Conservation (phyloP, 176 grass and related monocot genomes). For the Aechmea fasciata region DNA sequence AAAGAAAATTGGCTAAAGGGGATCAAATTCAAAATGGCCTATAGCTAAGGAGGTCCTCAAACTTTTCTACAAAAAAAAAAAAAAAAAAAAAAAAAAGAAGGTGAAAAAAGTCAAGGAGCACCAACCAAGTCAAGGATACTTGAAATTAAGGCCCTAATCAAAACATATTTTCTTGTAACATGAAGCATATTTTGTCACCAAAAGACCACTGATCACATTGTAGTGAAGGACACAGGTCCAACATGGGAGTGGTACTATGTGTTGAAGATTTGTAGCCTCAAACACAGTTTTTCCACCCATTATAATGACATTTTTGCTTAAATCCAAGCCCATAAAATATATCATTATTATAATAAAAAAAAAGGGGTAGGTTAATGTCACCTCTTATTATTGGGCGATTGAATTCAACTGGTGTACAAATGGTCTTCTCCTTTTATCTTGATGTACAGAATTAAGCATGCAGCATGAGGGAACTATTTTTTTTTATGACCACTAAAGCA, state of each 20-base stretch:
- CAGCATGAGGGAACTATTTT: neutral
- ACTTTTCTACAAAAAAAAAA: no score
- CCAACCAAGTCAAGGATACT: neutral
- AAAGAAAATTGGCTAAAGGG: no score
- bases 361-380: slow-evolving; percentile 17
- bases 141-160: neutral
- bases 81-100: no score
- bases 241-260: no score
- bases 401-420: no score
- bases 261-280: neutral
- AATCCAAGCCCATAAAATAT: neutral
- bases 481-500: no score
- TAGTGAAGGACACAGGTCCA: neutral
- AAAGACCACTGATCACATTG: neutral
- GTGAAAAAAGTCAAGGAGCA: no score
- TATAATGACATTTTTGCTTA: slow-evolving; percentile 8
- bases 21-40: no score
- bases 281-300: neutral
- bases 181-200: slow-evolving; percentile 1
- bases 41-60: no score
- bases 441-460: no score
- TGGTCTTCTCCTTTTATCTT: neutral
- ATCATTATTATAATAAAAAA: neutral
- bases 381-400: neutral
- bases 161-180: slow-evolving; percentile 1